Base-by-base conservation (phyloP, 495 filamentous ascomycete genomes). In the Penicillium cataractarum region DNA sequence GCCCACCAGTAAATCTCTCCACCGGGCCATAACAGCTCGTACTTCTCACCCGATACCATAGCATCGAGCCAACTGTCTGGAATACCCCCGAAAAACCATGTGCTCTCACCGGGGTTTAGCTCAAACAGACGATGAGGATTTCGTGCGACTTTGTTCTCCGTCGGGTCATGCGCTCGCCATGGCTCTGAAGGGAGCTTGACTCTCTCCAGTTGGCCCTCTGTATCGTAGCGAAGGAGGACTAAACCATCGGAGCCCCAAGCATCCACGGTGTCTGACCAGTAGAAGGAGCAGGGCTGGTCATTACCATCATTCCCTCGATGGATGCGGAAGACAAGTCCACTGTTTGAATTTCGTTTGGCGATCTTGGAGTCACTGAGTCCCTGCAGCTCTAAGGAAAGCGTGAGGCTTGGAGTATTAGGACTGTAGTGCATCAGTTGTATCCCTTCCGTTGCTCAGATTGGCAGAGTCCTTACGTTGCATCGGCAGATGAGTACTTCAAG, bases 321-420 rank as follows among this genome's bases (percentile, higher is more conserved):
- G 40, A 46, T 22, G 15, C 40, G 40, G 19, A 46, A 46, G 19
- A 46, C 9, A 22, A 46, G 6, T 4, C 40, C 40, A 22, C 40
- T 46, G 40, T 46, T 46, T 10, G 40, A 46, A 8, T 46, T 46
- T 46, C 40, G 40, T 46, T 46, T 46, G 40, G 40, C 40, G 40
- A 46, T 46, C 19, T 22, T 22, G 5, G 40, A 22, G 1, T 46
- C 40, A 12, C 19, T 22, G 21, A 46, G 40, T 21, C 40, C 40
- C 22, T 46, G 40, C 4, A 46, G 40, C 40, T 46, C 40, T 9
- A 46, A 0, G 1, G 40, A 46, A 2, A 46, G 40, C 15, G 40
- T 22, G 40, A 46, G 40, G 10, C 22, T 46, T 46, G 40, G 40
- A 22, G 40, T 46, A 46, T 46, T 19, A n/a, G 40, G 40, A 6